These are phyloP conservation scores for Tricholoma sp. DNA, from an alignment of 768 basidiomycete species.

Conservation along the genomic window DNA sequence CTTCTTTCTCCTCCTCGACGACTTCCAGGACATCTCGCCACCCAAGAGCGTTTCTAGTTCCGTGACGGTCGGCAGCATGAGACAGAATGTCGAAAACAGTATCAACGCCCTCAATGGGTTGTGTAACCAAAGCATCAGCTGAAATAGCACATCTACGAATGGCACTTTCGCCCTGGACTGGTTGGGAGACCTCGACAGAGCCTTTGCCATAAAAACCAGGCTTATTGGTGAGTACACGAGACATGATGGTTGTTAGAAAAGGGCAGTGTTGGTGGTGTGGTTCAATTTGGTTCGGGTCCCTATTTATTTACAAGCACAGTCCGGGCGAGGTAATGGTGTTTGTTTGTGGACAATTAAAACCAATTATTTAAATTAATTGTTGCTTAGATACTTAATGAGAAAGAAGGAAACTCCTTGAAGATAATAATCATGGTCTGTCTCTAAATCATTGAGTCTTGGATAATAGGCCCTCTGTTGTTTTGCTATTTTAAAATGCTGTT, in stretches of 20 bases:
- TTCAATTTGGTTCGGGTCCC: background rate
- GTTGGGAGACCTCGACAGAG: constrained; percentile 53
- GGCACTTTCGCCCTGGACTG: constrained; percentile 43
- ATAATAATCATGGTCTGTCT: no score
- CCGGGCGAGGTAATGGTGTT: no score
- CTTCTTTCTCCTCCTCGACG: constrained; percentile 85
- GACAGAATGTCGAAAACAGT: constrained; percentile 77
- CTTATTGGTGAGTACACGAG: constrained; percentile 32
- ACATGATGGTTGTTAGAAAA: constrained; percentile 14
- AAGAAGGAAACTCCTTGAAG: no score
- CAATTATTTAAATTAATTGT: no score
- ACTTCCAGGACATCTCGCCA: constrained; percentile 67
- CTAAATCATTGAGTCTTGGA: no score
- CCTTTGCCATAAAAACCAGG: constrained; percentile 53
- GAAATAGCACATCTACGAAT: constrained; percentile 53
- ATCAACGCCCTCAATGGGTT: constrained; percentile 70
- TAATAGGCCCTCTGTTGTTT: no score
- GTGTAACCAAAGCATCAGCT: constrained; percentile 52
- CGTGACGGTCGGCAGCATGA: constrained; percentile 72
- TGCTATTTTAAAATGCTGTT: no score
- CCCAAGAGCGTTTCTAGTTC: constrained; percentile 70
- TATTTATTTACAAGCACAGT: no score
- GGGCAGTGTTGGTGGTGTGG: background rate
- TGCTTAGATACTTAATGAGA: no score
- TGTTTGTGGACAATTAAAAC: no score